Evolutionary conservation across 306 rosid species (phyloP).

Genomic region (Citrullus amarus): DNA sequence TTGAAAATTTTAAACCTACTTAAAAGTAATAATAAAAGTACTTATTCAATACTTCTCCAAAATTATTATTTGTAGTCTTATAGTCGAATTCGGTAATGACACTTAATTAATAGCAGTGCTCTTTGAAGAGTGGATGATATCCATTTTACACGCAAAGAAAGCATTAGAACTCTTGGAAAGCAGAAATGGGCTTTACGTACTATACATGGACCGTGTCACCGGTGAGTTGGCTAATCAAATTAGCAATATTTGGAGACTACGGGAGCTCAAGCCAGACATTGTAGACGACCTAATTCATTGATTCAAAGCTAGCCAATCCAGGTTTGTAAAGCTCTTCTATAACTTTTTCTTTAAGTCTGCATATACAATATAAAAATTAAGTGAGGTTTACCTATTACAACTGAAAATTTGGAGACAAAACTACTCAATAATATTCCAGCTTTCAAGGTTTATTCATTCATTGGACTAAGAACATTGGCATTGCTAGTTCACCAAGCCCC

Average conservation of each 20-base stretch:
- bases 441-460: neutral
- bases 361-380: neutral
- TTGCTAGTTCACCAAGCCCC: neutral
- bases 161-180: slow-evolving; percentile 66
- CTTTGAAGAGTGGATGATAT: slow-evolving; percentile 71
- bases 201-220: slow-evolving; percentile 72
- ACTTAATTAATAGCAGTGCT: slow-evolving; percentile 31
- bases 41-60: neutral
- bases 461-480: neutral
- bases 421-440: neutral
- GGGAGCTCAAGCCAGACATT: slow-evolving; percentile 42
- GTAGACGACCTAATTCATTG: slow-evolving; percentile 34
- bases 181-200: slow-evolving; percentile 71
- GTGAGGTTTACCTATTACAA: neutral
- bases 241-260: slow-evolving; percentile 30
- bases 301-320: slow-evolving; percentile 10
- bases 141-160: slow-evolving; percentile 56
- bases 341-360: neutral
- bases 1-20: neutral
- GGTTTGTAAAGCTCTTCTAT: neutral
- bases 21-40: neutral
- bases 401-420: neutral
- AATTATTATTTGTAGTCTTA: neutral
- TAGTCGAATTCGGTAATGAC: neutral
- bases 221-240: slow-evolving; percentile 58